phyloP scores from a whole-genome alignment of 106 monocot species.

The Xerophyta viscosa region DNA sequence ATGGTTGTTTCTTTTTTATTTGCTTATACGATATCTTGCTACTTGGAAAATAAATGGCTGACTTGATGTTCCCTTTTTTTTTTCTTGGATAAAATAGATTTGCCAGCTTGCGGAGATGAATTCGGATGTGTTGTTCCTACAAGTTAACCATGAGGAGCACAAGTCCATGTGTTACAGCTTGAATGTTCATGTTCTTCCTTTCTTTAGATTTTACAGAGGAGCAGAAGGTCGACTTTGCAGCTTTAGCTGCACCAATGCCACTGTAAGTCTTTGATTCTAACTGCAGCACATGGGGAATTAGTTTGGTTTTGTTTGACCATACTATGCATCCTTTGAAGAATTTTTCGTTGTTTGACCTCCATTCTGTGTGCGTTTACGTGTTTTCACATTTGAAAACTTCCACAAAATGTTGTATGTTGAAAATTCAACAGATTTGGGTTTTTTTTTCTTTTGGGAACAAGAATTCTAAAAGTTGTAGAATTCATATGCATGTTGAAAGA shows the following conservation, averaged over 20 bases:
- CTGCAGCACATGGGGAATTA: too few species aligned
- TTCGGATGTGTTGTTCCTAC: constrained; percentile 71
- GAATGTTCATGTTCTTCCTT: constrained; percentile 89
- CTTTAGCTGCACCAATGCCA: constrained; percentile 97
- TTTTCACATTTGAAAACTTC: too few species aligned
- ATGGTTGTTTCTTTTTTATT: background rate
- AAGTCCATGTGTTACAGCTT: constrained; percentile 92
- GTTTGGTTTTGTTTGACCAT: too few species aligned
- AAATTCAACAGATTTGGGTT: too few species aligned
- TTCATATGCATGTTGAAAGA: too few species aligned
- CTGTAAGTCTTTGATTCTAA: constrained; percentile 68
- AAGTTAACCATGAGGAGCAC: constrained; percentile 85
- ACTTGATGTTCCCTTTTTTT: background rate
- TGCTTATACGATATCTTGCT: background rate
- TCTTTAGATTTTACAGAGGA: constrained; percentile 95
- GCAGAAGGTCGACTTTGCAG: constrained; percentile 80
- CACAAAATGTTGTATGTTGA: too few species aligned
- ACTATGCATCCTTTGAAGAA: too few species aligned
- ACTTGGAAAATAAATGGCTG: background rate
- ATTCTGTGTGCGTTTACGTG: too few species aligned
- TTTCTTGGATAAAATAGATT: constrained; percentile 46
- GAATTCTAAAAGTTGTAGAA: too few species aligned
- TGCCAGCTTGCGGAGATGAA: constrained; percentile 85
- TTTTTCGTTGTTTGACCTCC: too few species aligned
- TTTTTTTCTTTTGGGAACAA: too few species aligned